These are phyloP conservation scores for Aspergillus versicolor DNA, from an alignment of 2,329 filamentous ascomycete genomes.

Conservation along the genomic window DNA sequence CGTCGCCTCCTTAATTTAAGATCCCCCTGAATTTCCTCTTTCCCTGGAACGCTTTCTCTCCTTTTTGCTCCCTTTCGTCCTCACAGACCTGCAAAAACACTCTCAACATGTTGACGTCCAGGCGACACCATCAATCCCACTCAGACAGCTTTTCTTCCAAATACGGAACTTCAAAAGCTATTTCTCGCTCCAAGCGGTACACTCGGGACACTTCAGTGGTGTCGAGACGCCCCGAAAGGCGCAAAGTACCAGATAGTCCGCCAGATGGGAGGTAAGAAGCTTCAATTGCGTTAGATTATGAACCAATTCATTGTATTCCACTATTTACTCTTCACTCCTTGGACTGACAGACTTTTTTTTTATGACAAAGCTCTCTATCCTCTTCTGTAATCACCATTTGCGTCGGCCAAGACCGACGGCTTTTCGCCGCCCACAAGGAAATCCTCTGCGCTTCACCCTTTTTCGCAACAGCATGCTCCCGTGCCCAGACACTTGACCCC, in stretches of 20 bases:
- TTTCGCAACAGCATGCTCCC: constrained; percentile 65
- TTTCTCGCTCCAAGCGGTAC: constrained; percentile 32
- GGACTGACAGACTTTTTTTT: neutral
- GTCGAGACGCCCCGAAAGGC: constrained; percentile 28
- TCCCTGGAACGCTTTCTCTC: neutral
- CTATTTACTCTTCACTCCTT: neutral
- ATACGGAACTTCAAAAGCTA: constrained; percentile 44
- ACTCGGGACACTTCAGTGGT: constrained; percentile 29
- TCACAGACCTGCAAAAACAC: constrained; percentile 1
- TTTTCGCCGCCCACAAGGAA: constrained; percentile 90
- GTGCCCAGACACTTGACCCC: constrained; percentile 55
- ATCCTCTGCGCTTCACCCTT: constrained; percentile 76
- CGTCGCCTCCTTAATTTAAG: constrained; percentile 7
- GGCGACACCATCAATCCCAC: constrained; percentile 24
- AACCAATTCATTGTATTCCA: neutral
- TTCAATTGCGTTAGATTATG: neutral
- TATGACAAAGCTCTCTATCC: constrained; percentile 50
- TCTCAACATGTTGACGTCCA: constrained; percentile 21
- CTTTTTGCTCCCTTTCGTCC: neutral
- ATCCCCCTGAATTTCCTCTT: constrained; percentile 7
- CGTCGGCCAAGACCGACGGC: constrained; percentile 76
- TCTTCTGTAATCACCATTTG: constrained; percentile 77
- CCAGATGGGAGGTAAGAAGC: constrained; percentile 36
- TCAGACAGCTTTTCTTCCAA: constrained; percentile 40
- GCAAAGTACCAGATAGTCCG: constrained; percentile 31